Base-by-base conservation (phyloP, 2,329 filamentous ascomycete genomes). In the Colletotrichum sp. region DNA sequence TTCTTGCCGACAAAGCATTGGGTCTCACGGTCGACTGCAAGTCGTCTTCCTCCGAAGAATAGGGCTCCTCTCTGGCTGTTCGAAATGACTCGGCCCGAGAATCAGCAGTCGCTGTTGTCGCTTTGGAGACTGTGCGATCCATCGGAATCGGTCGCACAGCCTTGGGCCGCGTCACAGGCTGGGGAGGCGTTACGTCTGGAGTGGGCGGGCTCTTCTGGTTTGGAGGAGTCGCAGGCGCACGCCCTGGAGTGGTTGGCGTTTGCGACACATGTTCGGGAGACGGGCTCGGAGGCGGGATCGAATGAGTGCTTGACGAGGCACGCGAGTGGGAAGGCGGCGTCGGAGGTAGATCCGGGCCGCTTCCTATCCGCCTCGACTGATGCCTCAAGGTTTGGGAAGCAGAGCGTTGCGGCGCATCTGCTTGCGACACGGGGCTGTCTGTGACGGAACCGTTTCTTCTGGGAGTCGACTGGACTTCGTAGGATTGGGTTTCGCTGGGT, bases 161-260 rank as follows among this genome's bases (percentile, higher is more conserved):
- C 78, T 84, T 86, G 18, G 86, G 83, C 71, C 86, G 86, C 47
- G 81, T 82, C 62, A 81, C 79, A 57, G 83, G 82, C 73, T 91
- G 89, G 43, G 93, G 93, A 66, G 93, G 94, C 18, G 93, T 95
- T 59, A 93, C 89, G 82, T 95, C 93, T 38, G 93, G 94, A 5
- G 93, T 95, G 36, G 93, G 93, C 18, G 92, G 92, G 78, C 91
- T 94, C 78, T 89, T 88, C 76, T 92, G 90, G 76, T 91, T 90
- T 33, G 91, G 88, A 64, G 92, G 92, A 7, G 92, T 94, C 69
- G 86, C 85, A n/a, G 88, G 88, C 12, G 86, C 70, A 51, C 68
- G 74, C 63, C 80, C 79, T 67, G 83, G 81, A 57, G 82, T 82
- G 82, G 67, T 85, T 81, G 64, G 82, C 79, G 76, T 84, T 86